Conservation (phyloP, 441 rosid species). For the Jatropha podagrica region DNA sequence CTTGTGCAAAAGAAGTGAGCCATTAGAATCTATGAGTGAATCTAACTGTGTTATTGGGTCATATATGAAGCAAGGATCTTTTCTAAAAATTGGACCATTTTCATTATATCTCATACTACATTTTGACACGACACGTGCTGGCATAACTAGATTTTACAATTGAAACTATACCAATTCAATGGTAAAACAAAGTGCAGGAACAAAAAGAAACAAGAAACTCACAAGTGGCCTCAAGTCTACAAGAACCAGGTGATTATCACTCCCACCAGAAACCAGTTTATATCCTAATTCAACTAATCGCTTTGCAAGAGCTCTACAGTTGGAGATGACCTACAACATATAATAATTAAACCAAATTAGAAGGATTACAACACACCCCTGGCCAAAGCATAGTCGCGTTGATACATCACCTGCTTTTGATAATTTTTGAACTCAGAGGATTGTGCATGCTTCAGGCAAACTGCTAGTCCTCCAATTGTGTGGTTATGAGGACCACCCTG, state of each 20-base stretch:
- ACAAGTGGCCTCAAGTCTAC: slow-evolving; percentile 87
- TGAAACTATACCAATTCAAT: background rate
- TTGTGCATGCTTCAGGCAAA: slow-evolving; percentile 84
- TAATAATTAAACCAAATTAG: background rate
- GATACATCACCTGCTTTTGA: slow-evolving; percentile 59
- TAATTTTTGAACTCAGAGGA: slow-evolving; percentile 68
- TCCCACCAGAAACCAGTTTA: slow-evolving; percentile 87
- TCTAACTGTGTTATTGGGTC: background rate
- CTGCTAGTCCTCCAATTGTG: slow-evolving; percentile 88
- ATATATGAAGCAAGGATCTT: background rate
- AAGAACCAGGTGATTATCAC: slow-evolving; percentile 86
- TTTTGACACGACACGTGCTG: too few species aligned
- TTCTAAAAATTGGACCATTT: background rate
- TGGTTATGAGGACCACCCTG: slow-evolving; percentile 99
- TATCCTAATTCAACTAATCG: slow-evolving; percentile 72
- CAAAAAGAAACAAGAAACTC: slow-evolving; percentile 26
- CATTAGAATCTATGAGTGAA: background rate
- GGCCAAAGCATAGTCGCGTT: background rate
- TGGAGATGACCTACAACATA: slow-evolving; percentile 64
- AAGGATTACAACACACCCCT: background rate
- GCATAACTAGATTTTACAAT: background rate
- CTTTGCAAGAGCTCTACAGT: slow-evolving; percentile 69
- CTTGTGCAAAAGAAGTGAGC: background rate
- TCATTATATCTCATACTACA: background rate
- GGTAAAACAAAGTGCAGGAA: background rate